Conservation (phyloP, 257 asterid genomes). For the Marsdenia floribunda region DNA sequence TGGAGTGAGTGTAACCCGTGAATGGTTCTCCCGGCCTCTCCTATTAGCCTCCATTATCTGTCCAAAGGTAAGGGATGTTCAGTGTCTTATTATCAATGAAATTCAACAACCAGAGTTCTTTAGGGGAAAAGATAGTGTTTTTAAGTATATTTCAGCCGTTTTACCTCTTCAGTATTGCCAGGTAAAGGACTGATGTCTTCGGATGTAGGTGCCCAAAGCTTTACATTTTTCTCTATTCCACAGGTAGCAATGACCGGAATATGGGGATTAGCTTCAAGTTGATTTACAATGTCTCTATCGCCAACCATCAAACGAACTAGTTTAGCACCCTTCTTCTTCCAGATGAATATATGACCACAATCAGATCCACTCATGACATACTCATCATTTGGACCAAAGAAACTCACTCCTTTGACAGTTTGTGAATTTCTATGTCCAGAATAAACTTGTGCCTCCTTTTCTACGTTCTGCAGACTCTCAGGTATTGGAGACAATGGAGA, state of each 20-base stretch:
- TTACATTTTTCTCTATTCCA: constrained; percentile 61
- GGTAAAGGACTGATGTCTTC: constrained; percentile 52
- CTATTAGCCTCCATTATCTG: constrained; percentile 62
- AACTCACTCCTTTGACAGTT: constrained; percentile 70
- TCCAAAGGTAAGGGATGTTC: neutral
- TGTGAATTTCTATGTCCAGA: constrained; percentile 63
- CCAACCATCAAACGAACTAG: constrained; percentile 67
- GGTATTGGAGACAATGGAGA: constrained; percentile 33
- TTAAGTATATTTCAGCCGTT: neutral
- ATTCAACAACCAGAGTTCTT: no score
- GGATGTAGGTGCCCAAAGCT: constrained; percentile 70
- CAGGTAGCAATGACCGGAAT: constrained; percentile 68
- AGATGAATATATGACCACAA: constrained; percentile 70
- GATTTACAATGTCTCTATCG: constrained; percentile 61
- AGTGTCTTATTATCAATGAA: neutral
- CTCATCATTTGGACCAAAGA: constrained; percentile 68
- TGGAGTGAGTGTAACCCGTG: constrained; percentile 57
- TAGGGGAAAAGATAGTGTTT: no score
- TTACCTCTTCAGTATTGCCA: constrained; percentile 51
- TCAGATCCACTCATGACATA: constrained; percentile 75
- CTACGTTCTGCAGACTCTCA: constrained; percentile 27
- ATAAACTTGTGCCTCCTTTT: constrained; percentile 37
- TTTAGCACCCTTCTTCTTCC: constrained; percentile 62
- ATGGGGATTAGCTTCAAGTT: constrained; percentile 56
- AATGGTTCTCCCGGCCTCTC: constrained; percentile 53